Evolutionary conservation across 2,329 filamentous ascomycete species (phyloP).

Genomic region (Colletotrichum chrysophilum): DNA sequence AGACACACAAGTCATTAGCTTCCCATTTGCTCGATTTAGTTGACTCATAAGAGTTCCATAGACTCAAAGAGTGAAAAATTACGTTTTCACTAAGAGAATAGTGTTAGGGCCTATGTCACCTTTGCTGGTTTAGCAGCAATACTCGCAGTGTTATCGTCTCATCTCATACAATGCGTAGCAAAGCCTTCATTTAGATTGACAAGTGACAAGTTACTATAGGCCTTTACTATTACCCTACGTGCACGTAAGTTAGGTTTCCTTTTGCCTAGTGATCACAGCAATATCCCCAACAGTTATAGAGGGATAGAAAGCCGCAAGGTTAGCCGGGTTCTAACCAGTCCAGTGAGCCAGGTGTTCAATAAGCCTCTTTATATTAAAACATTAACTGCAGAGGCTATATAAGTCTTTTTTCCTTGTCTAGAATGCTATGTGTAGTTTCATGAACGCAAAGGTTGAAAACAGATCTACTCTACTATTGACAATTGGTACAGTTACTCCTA

Average conservation of each 20-base stretch:
- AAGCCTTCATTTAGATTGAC: not conserved
- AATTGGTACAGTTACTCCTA: not conserved
- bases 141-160: not conserved
- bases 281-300: not conserved
- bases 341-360: not conserved
- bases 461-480: not conserved
- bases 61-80: not conserved
- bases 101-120: not conserved
- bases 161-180: not conserved
- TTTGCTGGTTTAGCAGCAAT: not conserved
- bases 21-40: not conserved
- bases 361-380: fast-evolving
- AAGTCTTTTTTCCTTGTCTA: not conserved
- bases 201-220: fast-evolving
- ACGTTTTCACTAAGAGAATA: not conserved
- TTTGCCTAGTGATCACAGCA: not conserved
- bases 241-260: not conserved
- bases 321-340: not conserved
- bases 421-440: not conserved
- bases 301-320: not conserved
- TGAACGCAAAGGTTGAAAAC: not conserved
- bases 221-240: not conserved
- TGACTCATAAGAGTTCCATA: not conserved
- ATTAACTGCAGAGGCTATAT: not conserved
- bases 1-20: not conserved